Percentiles rank a stretch among this genome's conserved stretches.
phyloP scores from a whole-genome alignment of 208 protist species.

The Vickermania ingenoplastis region DNA sequence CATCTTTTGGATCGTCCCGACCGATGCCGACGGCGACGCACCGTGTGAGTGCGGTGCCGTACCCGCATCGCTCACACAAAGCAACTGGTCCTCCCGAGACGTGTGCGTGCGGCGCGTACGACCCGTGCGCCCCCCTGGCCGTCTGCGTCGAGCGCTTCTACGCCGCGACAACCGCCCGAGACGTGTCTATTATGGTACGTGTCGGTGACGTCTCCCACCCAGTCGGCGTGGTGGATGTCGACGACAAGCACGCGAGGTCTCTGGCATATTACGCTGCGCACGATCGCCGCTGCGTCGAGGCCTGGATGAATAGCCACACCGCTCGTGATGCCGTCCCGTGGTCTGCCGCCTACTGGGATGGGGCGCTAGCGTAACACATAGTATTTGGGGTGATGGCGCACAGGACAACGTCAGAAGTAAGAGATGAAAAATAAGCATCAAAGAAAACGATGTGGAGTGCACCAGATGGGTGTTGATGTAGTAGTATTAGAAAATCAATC shows the following conservation, averaged over 20 bases:
- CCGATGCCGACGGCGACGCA: conserved; percentile 3
- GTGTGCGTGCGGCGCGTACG: no score
- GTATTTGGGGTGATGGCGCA: no score
- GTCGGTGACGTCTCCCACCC: no score
- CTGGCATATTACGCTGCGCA: conserved; percentile 47
- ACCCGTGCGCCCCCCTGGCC: conserved; percentile 17
- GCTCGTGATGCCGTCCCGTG: no score
- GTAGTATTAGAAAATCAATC: no score
- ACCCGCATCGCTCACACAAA: not conserved
- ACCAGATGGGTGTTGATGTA: no score
- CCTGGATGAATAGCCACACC: conserved; percentile 34
- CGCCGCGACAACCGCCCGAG: conserved; percentile 53
- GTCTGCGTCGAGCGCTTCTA: conserved; percentile 56
- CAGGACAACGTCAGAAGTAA: no score
- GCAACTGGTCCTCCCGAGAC: no score
- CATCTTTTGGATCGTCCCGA: conserved; percentile 35
- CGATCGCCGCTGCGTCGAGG: conserved; percentile 30
- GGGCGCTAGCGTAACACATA: no score
- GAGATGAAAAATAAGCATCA: no score
- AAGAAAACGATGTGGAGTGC: no score
- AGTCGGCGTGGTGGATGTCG: conserved; percentile 70
- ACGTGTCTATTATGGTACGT: conserved; percentile 46
- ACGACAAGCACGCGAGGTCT: conserved; percentile 55
- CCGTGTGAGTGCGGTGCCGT: conserved; percentile 3
- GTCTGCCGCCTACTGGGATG: no score